Evolutionary conservation across 176 grass and related monocot genomes (phyloP), one percentile per base, ranked within the genome.

Genomic region (Raddia distichophylla): DNA sequence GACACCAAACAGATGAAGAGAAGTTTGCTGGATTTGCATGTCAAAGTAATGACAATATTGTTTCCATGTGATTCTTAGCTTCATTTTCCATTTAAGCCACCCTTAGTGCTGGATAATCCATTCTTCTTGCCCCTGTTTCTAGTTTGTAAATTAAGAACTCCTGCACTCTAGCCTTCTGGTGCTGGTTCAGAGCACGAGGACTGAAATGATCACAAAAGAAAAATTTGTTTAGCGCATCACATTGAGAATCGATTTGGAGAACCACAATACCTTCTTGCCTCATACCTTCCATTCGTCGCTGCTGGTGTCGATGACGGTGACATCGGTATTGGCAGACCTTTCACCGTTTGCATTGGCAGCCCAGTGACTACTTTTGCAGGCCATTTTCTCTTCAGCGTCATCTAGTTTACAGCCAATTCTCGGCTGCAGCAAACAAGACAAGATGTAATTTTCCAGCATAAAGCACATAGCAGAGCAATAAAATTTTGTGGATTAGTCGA

Each of bases 151-250:
- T 74, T 52, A 52, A 90, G 73, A 60, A 81, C 67, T 47, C 64
- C 8, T 77, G 80, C 66, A 74, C 52, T 85, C 56, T 61, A 40
- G 54, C 34, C 77, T 83, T 74, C 60, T 64, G 80, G 75, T 64
- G 81, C 86, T 72, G 70, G 71, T 69, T 79, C 79, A 43, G 83
- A 84, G 51, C 77, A 84, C 74, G 86, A 77, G 83, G 86, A 55
- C 83, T 86, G 72, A 78, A 81, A 70, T 79, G 67, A 80, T 84
- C 45, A 86, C 6, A 35, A 60, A 60, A 54, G 12, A 53, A 91
- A 17, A 18, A 12, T 80, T 45, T 82, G 20, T 27, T 88, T 67
- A 64, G 6, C 54, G 83, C 70, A 53, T 63, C 51, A 34, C 55
- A 15, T 53, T 9, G 15, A 15, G 56, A 53, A 68, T 27, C 40